Conservation (phyloP, 23 red algal genomes). For the Gracilaria gracilis region DNA sequence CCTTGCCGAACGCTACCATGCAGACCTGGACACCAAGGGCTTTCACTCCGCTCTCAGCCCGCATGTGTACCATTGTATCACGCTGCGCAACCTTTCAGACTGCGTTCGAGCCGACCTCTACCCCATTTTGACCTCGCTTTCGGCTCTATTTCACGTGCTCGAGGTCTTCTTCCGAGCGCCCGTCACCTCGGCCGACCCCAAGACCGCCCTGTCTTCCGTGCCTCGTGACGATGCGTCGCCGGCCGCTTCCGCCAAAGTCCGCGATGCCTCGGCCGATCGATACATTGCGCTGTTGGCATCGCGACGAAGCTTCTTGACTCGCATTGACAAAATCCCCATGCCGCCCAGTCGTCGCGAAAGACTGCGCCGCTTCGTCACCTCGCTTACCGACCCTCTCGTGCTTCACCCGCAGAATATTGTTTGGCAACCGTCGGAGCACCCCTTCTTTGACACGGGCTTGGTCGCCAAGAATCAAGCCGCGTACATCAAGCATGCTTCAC, state of each 20-base stretch:
- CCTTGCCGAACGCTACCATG: not conserved
- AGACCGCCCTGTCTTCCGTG: constrained; percentile 3
- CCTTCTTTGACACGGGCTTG: not conserved
- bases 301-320: constrained; percentile 10
- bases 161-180: constrained; percentile 2
- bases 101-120: not conserved
- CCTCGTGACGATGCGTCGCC: not conserved
- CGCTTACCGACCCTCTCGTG: not conserved
- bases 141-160: not conserved
- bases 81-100: not conserved
- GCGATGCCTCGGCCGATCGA: constrained; percentile 11
- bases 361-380: constrained; percentile 8
- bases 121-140: constrained; percentile 25
- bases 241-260: not conserved
- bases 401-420: not conserved
- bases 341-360: not conserved
- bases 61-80: constrained; percentile 1
- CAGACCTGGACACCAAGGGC: constrained; percentile 3
- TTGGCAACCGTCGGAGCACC: not conserved
- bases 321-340: not conserved
- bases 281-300: constrained; percentile 5
- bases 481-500: not conserved
- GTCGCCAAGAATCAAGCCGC: constrained; percentile 10
- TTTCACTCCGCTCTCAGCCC: constrained; percentile 24
- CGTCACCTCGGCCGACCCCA: not conserved